phyloP scores from a whole-genome alignment of 805 yeast species.

The Groenewaldozyma salmanticensis region DNA sequence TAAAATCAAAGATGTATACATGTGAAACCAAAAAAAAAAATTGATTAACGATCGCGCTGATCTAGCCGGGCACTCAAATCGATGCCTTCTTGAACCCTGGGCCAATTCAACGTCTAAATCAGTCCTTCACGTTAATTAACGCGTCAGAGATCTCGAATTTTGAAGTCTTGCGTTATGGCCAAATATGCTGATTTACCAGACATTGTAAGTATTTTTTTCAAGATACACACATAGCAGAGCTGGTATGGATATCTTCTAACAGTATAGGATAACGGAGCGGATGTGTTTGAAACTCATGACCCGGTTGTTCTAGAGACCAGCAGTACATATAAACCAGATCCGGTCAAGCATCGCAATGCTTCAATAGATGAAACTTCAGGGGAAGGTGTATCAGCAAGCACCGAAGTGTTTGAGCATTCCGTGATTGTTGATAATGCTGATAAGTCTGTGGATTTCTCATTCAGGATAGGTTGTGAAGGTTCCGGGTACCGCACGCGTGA shows the following conservation, averaged over 20 bases:
- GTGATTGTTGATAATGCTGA: too few species aligned
- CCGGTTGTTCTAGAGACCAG: neutral
- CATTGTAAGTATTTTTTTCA: slow-evolving; percentile 8
- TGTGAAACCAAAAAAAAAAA: too few species aligned
- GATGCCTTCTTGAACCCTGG: too few species aligned
- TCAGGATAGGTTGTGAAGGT: neutral
- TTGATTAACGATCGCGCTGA: too few species aligned
- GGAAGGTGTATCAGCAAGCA: slow-evolving; percentile 6
- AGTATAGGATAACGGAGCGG: neutral
- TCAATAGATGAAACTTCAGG: too few species aligned
- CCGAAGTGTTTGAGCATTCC: too few species aligned
- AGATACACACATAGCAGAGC: neutral
- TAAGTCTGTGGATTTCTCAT: slow-evolving; percentile 12
- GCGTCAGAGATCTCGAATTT: too few species aligned
- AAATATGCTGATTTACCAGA: slow-evolving; percentile 17
- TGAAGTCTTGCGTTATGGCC: too few species aligned
- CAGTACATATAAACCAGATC: neutral
- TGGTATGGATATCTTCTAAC: slow-evolving; percentile 5
- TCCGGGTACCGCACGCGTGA: slow-evolving; percentile 6
- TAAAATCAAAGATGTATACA: too few species aligned
- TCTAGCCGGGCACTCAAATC: too few species aligned
- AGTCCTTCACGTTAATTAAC: too few species aligned
- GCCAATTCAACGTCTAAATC: too few species aligned
- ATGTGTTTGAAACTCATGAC: slow-evolving; percentile 5
- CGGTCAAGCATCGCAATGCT: neutral